These are phyloP conservation scores for Cucurbita pepo DNA, from an alignment of 306 rosid genomes.

Conservation along the genomic window DNA sequence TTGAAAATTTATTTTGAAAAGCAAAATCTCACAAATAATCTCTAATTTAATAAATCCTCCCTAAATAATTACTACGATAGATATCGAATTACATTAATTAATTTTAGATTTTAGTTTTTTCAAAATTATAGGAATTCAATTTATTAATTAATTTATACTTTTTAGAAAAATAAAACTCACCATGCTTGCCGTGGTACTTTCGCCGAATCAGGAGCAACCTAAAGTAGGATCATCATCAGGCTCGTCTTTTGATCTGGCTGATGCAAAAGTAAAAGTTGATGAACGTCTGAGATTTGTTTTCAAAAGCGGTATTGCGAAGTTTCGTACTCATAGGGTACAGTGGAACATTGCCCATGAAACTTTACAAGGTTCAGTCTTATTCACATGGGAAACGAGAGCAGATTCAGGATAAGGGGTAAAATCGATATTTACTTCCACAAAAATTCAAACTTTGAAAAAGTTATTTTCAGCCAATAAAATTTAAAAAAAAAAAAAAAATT, in stretches of 20 bases:
- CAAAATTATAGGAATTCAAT: too few relatives aligned
- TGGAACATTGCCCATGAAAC: neutral
- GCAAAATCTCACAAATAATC: neutral
- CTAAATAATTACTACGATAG: too few relatives aligned
- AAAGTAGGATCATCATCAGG: too few relatives aligned
- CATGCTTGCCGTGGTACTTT: neutral
- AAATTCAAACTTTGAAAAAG: neutral
- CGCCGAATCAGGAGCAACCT: neutral
- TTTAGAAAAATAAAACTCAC: neutral
- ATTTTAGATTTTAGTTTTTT: neutral
- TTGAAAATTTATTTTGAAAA: neutral
- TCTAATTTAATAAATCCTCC: too few relatives aligned
- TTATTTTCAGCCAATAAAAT: neutral
- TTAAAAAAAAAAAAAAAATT: neutral
- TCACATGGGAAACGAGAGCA: slow-evolving; percentile 7
- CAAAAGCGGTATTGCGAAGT: neutral
- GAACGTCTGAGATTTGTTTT: neutral
- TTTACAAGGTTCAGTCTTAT: neutral
- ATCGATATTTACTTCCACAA: neutral
- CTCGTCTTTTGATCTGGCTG: neutral
- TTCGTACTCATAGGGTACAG: neutral
- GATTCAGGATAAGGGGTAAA: slow-evolving; percentile 22
- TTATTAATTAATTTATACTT: neutral
- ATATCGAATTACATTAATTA: neutral
- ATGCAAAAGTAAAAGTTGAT: neutral